Percentiles rank a stretch among this genome's conserved stretches.
Evolutionary conservation across 441 rosid genomes (phyloP).

Genomic region (Bocquillonia castaneifolia): DNA sequence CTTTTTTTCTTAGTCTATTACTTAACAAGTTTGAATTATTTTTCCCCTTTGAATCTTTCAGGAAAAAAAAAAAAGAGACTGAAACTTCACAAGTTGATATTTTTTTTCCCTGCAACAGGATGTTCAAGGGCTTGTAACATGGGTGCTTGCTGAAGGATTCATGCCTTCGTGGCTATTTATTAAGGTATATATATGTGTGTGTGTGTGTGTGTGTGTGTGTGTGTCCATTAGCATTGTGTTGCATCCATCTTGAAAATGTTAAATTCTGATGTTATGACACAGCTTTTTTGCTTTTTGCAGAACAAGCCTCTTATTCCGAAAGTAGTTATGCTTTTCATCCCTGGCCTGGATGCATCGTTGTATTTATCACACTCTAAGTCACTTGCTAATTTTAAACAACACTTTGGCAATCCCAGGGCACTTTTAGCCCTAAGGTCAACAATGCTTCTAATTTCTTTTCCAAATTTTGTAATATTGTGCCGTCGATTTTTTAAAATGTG

Average conservation of each 20-base stretch:
- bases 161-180: constrained; percentile 95
- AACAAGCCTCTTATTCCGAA: constrained; percentile 88
- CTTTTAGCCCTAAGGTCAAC: constrained; percentile 84
- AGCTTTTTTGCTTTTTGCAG: constrained; percentile 45
- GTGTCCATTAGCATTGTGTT: neutral
- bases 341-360: constrained; percentile 88
- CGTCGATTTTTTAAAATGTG: constrained; percentile 3
- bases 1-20: neutral
- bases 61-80: neutral
- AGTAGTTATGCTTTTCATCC: constrained; percentile 84
- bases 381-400: constrained; percentile 60
- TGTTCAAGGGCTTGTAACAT: constrained; percentile 88
- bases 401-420: constrained; percentile 70
- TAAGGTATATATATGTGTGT: constrained; percentile 41
- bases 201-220: neutral
- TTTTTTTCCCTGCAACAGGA: constrained; percentile 47
- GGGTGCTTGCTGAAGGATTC: constrained; percentile 90
- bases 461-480: constrained; percentile 8
- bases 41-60: neutral
- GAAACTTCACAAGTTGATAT: constrained; percentile 6
- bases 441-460: constrained; percentile 23
- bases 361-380: constrained; percentile 68
- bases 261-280: constrained; percentile 9
- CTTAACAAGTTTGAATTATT: no score
- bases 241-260: constrained; percentile 2